Percentiles rank a stretch among this genome's conserved stretches.
These are phyloP conservation scores for Emmonsiellopsis sp. DNA, from an alignment of 2,329 filamentous ascomycete species.

Conservation along the genomic window DNA sequence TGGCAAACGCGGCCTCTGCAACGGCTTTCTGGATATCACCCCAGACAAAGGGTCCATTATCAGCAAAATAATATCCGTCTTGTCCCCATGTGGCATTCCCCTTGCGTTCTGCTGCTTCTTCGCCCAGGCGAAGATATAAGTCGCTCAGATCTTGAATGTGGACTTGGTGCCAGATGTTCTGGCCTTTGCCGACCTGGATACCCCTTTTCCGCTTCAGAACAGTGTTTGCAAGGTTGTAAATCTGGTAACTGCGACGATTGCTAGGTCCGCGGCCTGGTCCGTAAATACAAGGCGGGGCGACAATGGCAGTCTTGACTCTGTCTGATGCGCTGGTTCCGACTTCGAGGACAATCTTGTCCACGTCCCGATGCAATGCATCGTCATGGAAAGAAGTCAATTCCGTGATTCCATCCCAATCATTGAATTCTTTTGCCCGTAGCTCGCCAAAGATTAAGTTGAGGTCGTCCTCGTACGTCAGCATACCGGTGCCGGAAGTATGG, in stretches of 20 bases:
- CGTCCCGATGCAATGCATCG: constrained; percentile 30
- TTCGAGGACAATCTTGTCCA: constrained; percentile 31
- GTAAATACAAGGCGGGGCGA: constrained; percentile 34
- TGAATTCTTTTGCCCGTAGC: constrained; percentile 33
- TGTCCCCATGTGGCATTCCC: constrained; percentile 32
- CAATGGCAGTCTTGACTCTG: constrained; percentile 27
- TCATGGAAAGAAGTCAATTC: constrained; percentile 33
- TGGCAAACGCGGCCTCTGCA: constrained; percentile 40
- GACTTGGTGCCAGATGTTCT: constrained; percentile 32
- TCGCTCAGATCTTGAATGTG: constrained; percentile 33
- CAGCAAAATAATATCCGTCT: constrained; percentile 42
- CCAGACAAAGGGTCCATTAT: constrained; percentile 33
- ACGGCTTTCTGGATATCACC: constrained; percentile 29
- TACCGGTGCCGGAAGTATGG: constrained; percentile 38
- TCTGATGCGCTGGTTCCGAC: constrained; percentile 15
- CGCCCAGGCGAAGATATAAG: constrained; percentile 26
- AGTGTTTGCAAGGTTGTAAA: constrained; percentile 30
- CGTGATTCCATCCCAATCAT: constrained; percentile 36
- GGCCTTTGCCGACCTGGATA: constrained; percentile 30
- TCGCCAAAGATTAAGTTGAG: constrained; percentile 30
- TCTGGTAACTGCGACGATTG: constrained; percentile 31
- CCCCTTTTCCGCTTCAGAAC: constrained; percentile 28
- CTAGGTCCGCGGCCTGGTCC: constrained; percentile 28
- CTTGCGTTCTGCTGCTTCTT: constrained; percentile 29
- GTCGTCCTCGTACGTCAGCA: constrained; percentile 34